Percentiles rank a stretch among this genome's conserved stretches.
Evolutionary conservation across 2,329 filamentous ascomycete genomes (phyloP).

Genomic region (Apiospora sp.): DNA sequence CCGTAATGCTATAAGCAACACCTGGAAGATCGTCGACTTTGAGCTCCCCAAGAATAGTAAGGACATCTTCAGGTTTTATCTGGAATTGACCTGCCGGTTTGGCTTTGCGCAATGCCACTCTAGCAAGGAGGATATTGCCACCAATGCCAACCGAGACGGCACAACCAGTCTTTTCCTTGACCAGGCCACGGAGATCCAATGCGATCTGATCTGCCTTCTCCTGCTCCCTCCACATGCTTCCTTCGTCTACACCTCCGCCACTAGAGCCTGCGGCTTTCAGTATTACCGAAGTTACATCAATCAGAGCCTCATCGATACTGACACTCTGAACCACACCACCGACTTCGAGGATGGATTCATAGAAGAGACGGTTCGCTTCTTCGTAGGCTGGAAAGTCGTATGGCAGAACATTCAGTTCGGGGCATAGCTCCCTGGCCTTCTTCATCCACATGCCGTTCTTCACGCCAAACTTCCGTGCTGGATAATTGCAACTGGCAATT

Average conservation of each 20-base stretch:
- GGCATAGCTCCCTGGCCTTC: constrained; percentile 80
- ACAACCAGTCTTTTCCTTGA: constrained; percentile 81
- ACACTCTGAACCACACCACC: constrained; percentile 93
- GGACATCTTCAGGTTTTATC: constrained; percentile 80
- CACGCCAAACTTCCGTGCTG: constrained; percentile 83
- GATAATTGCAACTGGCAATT: constrained; percentile 97
- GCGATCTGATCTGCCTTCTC: constrained; percentile 79
- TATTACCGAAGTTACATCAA: constrained; percentile 81
- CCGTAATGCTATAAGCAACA: constrained; percentile 88
- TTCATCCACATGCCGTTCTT: constrained; percentile 99
- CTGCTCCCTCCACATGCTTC: constrained; percentile 79
- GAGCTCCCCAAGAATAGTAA: constrained; percentile 79
- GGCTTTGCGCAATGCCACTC: constrained; percentile 86
- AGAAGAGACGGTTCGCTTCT: constrained; percentile 87
- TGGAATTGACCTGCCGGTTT: constrained; percentile 95
- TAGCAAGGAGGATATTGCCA: constrained; percentile 88
- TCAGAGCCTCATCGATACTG: constrained; percentile 91
- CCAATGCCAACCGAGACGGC: constrained; percentile 94
- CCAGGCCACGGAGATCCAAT: constrained; percentile 67
- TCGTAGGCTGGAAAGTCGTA: constrained; percentile 98
- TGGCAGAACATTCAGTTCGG: constrained; percentile 86
- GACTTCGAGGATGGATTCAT: constrained; percentile 80
- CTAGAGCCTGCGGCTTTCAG: constrained; percentile 71
- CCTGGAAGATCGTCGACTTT: constrained; percentile 85
- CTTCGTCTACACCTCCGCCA: constrained; percentile 70